Evolutionary conservation across 2,329 filamentous ascomycete genomes (phyloP).

Genomic region (Didymella sp.): DNA sequence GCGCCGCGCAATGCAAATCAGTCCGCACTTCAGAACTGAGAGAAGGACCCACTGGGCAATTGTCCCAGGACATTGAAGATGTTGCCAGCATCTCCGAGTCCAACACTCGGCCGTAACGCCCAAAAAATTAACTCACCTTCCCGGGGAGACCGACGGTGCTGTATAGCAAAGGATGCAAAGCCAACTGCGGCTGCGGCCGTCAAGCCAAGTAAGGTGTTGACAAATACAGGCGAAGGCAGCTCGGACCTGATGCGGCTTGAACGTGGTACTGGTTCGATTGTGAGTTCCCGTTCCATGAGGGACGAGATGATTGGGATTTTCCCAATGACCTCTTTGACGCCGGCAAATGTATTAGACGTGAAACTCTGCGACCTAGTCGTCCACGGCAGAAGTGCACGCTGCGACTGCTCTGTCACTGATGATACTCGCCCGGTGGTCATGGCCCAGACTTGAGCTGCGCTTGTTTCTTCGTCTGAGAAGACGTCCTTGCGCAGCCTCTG

Average conservation of each 20-base stretch:
- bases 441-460: constrained; percentile 39
- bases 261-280: constrained; percentile 11
- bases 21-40: constrained; percentile 20
- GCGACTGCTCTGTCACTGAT: neutral
- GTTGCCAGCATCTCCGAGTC: constrained; percentile 43
- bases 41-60: constrained; percentile 27
- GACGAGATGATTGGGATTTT: constrained; percentile 36
- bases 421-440: constrained; percentile 25
- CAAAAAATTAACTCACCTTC: constrained; percentile 46
- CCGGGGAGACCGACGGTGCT: constrained; percentile 43
- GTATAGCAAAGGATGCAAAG: constrained; percentile 39
- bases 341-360: constrained; percentile 18
- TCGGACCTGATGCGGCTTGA: constrained; percentile 29
- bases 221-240: constrained; percentile 38
- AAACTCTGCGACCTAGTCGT: constrained; percentile 21
- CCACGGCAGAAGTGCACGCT: constrained; percentile 36
- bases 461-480: constrained; percentile 31
- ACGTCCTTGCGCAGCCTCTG: constrained; percentile 43
- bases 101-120: constrained; percentile 36
- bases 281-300: constrained; percentile 18
- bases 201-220: constrained; percentile 35
- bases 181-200: constrained; percentile 33
- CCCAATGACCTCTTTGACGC: constrained; percentile 31
- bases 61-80: constrained; percentile 42
- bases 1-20: constrained; percentile 23